A percentile compares a stretch with the other conserved stretches of the same genome.
Evolutionary conservation across 192 early-diverging fungal species (phyloP).

Genomic region (Backusella westeae): DNA sequence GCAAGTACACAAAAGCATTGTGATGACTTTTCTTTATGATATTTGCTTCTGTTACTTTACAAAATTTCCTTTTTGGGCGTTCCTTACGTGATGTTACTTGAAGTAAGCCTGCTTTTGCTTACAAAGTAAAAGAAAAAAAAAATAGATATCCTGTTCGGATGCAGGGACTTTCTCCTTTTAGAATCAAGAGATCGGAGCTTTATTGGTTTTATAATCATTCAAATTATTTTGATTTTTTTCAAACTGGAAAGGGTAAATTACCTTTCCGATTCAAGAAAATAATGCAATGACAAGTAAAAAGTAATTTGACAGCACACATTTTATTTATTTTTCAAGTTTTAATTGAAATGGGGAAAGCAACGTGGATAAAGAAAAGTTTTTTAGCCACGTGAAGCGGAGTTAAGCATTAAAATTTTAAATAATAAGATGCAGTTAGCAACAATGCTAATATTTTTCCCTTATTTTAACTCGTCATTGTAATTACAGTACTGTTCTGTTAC

Average conservation of each 20-base stretch:
- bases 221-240: neutral
- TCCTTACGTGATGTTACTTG: neutral
- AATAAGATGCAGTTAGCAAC: neutral
- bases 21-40: neutral
- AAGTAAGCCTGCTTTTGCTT: neutral
- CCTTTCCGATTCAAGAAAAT: neutral
- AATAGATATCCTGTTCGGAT: neutral
- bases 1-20: neutral
- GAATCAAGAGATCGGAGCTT: neutral
- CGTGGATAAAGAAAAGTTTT: neutral
- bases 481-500: neutral
- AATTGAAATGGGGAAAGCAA: neutral
- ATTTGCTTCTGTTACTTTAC: neutral
- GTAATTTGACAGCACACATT: neutral
- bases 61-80: neutral
- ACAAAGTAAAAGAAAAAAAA: neutral
- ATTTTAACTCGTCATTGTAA: constrained; percentile 2
- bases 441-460: neutral
- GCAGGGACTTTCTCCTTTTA: neutral
- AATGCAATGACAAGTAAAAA: neutral
- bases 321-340: neutral
- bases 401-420: neutral
- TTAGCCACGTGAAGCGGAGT: constrained; percentile 3
- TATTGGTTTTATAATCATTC: neutral
- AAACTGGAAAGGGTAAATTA: neutral